Conservation (phyloP, 331 rosid species). For the Telfairia occidentalis region DNA sequence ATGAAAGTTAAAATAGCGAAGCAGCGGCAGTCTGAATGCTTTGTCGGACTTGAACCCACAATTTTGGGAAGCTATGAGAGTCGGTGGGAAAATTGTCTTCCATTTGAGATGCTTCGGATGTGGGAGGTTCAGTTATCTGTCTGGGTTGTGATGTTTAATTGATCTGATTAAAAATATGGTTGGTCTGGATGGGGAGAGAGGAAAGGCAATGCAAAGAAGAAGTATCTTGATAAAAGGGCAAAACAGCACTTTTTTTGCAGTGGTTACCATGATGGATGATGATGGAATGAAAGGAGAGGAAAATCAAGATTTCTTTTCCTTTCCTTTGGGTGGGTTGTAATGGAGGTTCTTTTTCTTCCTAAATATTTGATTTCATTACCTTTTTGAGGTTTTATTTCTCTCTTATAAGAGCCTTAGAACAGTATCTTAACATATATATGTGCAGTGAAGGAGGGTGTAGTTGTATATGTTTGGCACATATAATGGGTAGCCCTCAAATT, state of each 20-base stretch:
- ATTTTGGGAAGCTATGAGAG: conserved; percentile 39
- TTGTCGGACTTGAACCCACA: conserved; percentile 26
- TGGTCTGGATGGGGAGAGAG: conserved; percentile 36
- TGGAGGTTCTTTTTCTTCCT: conserved; percentile 25
- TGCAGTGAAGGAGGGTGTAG: conserved; percentile 31
- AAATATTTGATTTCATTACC: conserved; percentile 2
- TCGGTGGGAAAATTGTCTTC: conserved; percentile 15
- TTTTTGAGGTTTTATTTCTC: conserved; percentile 19
- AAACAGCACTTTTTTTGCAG: not conserved
- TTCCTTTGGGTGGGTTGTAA: conserved; percentile 29
- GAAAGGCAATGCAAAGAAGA: conserved; percentile 6
- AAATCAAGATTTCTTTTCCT: conserved; percentile 29
- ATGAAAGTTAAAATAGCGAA: conserved; percentile 17
- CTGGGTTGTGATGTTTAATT: conserved; percentile 35
- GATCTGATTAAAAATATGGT: conserved; percentile 42
- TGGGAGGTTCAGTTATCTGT: conserved; percentile 22
- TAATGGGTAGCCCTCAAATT: conserved; percentile 20
- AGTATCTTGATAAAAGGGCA: not conserved
- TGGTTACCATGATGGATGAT: not conserved
- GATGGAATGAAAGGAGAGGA: conserved; percentile 7
- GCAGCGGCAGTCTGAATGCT: conserved; percentile 6
- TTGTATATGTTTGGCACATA: conserved; percentile 36
- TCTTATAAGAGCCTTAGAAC: conserved; percentile 30
- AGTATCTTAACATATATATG: conserved; percentile 30
- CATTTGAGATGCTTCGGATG: conserved; percentile 12